phyloP scores from a whole-genome alignment of 208 protist genomes.

The Acanthamoeba lugdunensis region DNA sequence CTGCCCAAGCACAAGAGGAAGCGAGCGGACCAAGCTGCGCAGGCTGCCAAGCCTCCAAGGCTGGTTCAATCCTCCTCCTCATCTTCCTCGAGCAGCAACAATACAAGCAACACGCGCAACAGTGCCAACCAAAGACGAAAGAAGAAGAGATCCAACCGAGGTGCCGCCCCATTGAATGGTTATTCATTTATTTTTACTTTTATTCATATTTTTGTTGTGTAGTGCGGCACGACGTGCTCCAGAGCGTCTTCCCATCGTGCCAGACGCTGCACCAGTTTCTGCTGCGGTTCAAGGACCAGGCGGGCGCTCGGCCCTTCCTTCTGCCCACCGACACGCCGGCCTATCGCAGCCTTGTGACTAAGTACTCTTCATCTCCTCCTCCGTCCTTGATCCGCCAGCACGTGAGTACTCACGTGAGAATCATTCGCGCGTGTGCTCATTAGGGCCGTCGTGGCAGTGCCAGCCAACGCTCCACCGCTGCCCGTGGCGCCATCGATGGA shows the following conservation, averaged over 20 bases:
- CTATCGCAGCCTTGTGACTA: neutral
- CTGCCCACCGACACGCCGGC: neutral
- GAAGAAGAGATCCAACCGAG: constrained; percentile 49
- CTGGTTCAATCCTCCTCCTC: neutral
- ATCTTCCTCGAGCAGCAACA: neutral
- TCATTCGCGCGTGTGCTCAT: neutral
- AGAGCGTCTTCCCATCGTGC: constrained; percentile 45
- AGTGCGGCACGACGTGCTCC: constrained; percentile 37
- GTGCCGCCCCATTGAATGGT: neutral
- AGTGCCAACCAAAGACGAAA: neutral
- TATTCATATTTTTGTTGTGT: no score
- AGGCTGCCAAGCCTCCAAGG: neutral
- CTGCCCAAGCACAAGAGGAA: neutral
- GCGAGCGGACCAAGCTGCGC: no score
- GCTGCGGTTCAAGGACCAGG: constrained; percentile 12
- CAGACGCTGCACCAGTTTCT: constrained; percentile 42
- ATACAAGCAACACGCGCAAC: neutral
- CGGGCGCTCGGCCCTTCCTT: neutral
- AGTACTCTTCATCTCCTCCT: neutral
- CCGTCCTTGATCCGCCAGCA: no score
- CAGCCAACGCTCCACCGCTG: constrained; percentile 19
- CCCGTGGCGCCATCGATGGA: neutral
- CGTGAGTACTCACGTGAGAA: no score
- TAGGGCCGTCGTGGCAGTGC: constrained; percentile 10
- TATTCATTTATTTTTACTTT: no score